Conservation (phyloP, 2,329 filamentous ascomycete species). For the Coniochaeta ligniaria region DNA sequence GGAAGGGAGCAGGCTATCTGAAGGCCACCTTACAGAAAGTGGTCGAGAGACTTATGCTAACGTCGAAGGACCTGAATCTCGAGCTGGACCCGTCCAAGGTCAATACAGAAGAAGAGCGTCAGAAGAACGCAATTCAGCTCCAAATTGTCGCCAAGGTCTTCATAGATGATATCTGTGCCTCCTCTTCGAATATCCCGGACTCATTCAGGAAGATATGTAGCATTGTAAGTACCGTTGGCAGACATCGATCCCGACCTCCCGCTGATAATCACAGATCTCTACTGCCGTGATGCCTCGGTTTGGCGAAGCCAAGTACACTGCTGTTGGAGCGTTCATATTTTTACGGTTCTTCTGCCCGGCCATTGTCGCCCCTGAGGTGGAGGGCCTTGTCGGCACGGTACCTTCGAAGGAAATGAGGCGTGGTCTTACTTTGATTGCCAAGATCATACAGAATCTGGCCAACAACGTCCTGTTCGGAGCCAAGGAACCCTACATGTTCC, state of each 20-base stretch:
- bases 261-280: slow-evolving; percentile 44
- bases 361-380: slow-evolving; percentile 62
- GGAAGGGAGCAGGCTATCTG: slow-evolving; percentile 60
- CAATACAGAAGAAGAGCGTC: slow-evolving; percentile 51
- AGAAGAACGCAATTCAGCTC: slow-evolving; percentile 60
- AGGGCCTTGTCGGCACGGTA: slow-evolving; percentile 52
- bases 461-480: slow-evolving; percentile 67
- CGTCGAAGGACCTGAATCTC: slow-evolving; percentile 59
- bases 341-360: slow-evolving; percentile 66
- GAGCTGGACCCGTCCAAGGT: slow-evolving; percentile 61
- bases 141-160: slow-evolving; percentile 64
- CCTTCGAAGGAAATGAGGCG: slow-evolving; percentile 64
- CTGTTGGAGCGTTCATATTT: slow-evolving; percentile 65
- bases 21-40: slow-evolving; percentile 60
- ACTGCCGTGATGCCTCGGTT: slow-evolving; percentile 56
- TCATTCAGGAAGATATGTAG: slow-evolving; percentile 62
- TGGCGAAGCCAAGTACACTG: slow-evolving; percentile 64
- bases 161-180: slow-evolving; percentile 63
- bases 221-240: slow-evolving; percentile 38
- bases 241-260: neutral
- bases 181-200: slow-evolving; percentile 51
- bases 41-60: slow-evolving; percentile 57
- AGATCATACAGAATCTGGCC: slow-evolving; percentile 64
- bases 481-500: slow-evolving; percentile 68
- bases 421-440: slow-evolving; percentile 61